phyloP scores from a whole-genome alignment of 75 land plant species.

The Picea sitchensis region DNA sequence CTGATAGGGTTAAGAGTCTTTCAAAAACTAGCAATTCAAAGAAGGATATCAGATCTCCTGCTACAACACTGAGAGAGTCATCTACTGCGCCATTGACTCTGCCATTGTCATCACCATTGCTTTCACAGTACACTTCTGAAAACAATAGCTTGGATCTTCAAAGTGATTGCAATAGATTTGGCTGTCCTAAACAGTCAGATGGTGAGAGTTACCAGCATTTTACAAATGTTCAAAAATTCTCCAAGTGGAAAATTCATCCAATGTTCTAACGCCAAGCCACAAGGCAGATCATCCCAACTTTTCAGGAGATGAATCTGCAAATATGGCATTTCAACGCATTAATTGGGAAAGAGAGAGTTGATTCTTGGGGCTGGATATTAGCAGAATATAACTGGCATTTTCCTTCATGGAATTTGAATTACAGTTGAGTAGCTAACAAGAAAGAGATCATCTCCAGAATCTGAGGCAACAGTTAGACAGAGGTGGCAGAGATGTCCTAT shows the following conservation, averaged over 20 bases:
- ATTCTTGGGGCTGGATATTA: no score
- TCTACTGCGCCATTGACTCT: slow-evolving; percentile 25
- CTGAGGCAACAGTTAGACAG: no score
- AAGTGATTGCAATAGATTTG: slow-evolving; percentile 16
- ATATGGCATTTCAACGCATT: no score
- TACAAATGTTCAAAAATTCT: slow-evolving; percentile 1
- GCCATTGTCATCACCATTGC: slow-evolving; percentile 18
- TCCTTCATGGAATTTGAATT: no score
- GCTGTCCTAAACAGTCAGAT: slow-evolving; percentile 37
- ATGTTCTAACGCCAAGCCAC: no score
- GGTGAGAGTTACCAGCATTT: slow-evolving; percentile 10
- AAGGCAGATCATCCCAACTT: no score
- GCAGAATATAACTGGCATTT: no score
- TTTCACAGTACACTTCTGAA: slow-evolving; percentile 14
- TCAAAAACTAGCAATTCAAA: slow-evolving; percentile 80
- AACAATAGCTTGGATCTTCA: slow-evolving; percentile 16
- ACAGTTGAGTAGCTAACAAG: no score
- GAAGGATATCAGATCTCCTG: slow-evolving; percentile 29
- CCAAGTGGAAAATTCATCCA: background rate
- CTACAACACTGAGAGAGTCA: slow-evolving; percentile 39
- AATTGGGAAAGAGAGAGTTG: no score
- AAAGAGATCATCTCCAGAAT: no score
- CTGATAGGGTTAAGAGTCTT: slow-evolving; percentile 99
- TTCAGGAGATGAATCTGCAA: no score
- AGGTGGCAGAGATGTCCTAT: no score